These are phyloP conservation scores for Globisporangium okanoganense DNA, from an alignment of 352 stramenopile genomes.

Conservation along the genomic window DNA sequence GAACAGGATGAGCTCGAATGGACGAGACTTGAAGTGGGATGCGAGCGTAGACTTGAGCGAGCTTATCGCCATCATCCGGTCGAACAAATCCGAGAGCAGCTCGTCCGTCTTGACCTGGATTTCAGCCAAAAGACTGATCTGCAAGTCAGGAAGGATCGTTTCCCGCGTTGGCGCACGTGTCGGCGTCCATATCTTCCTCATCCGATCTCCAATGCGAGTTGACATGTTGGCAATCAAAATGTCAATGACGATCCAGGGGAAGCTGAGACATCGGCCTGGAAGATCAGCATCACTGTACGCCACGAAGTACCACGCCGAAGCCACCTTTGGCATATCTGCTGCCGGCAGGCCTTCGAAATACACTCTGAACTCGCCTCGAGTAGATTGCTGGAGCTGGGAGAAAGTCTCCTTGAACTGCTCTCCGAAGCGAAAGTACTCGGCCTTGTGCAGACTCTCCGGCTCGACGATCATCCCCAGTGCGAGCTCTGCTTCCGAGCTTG, in stretches of 20 bases:
- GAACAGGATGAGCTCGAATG: constrained; percentile 54
- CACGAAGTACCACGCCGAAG: constrained; percentile 68
- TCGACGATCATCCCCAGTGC: constrained; percentile 74
- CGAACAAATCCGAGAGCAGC: constrained; percentile 56
- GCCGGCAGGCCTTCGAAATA: constrained; percentile 16
- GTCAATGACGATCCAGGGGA: constrained; percentile 70
- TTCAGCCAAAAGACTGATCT: constrained; percentile 56
- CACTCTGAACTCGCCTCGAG: constrained; percentile 43
- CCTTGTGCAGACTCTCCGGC: constrained; percentile 47
- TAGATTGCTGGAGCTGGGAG: constrained; percentile 38
- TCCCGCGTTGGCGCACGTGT: constrained; percentile 20
- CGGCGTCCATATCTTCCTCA: constrained; percentile 25
- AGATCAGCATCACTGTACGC: constrained; percentile 44
- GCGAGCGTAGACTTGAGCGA: constrained; percentile 35
- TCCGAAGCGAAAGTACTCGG: constrained; percentile 77
- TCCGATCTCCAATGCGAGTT: constrained; percentile 6
- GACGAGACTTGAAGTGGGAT: constrained; percentile 32
- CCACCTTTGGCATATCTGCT: constrained; percentile 34
- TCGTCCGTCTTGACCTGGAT: constrained; percentile 43
- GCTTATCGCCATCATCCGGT: constrained; percentile 54
- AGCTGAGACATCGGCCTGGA: constrained; percentile 43
- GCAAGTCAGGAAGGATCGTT: constrained; percentile 46
- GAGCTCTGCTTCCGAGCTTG: constrained; percentile 58
- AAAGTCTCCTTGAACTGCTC: constrained; percentile 70
- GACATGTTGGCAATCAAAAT: constrained; percentile 43